Percentiles rank a stretch among this genome's conserved stretches.
Evolutionary conservation across 2,329 filamentous ascomycete genomes (phyloP).

Genomic region (Fusarium anthophilum): DNA sequence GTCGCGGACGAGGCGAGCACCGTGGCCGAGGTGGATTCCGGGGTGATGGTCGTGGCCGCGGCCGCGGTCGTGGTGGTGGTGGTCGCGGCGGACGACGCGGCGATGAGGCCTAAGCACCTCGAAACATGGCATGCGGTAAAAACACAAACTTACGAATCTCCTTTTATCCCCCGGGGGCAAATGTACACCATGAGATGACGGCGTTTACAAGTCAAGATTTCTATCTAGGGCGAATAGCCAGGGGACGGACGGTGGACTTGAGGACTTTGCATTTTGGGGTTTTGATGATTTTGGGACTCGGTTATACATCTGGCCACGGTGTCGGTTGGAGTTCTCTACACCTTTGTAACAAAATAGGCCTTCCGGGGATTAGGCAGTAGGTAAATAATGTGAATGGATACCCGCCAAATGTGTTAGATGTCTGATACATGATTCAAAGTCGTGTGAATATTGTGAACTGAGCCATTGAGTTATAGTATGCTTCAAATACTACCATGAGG

Average conservation of each 20-base stretch:
- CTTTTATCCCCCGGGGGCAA: slow-evolving; percentile 45
- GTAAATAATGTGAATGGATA: slow-evolving; percentile 43
- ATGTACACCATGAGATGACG: slow-evolving; percentile 54
- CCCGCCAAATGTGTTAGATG: slow-evolving; percentile 26
- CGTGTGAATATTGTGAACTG: not conserved
- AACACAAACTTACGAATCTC: slow-evolving; percentile 42
- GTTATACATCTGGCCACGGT: slow-evolving; percentile 41
- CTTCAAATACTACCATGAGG: not conserved
- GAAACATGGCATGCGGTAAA: slow-evolving; percentile 39
- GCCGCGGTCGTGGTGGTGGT: slow-evolving; percentile 51
- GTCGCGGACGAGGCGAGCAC: slow-evolving; percentile 58
- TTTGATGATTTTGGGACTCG: slow-evolving; percentile 45
- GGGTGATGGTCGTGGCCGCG: slow-evolving; percentile 57
- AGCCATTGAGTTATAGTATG: not conserved
- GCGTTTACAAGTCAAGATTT: slow-evolving; percentile 48
- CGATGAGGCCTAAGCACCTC: slow-evolving; percentile 51
- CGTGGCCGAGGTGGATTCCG: slow-evolving; percentile 63
- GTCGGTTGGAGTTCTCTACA: slow-evolving; percentile 42
- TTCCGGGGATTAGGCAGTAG: slow-evolving; percentile 34
- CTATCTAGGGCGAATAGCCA: slow-evolving; percentile 39
- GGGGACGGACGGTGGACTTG: slow-evolving; percentile 39
- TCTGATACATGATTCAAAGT: slow-evolving; percentile 6
- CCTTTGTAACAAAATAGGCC: slow-evolving; percentile 43
- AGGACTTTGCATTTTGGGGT: slow-evolving; percentile 45
- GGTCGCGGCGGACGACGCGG: slow-evolving; percentile 50